Conservation (phyloP, 257 asterid species). For the Jaltomata sinuosa region DNA sequence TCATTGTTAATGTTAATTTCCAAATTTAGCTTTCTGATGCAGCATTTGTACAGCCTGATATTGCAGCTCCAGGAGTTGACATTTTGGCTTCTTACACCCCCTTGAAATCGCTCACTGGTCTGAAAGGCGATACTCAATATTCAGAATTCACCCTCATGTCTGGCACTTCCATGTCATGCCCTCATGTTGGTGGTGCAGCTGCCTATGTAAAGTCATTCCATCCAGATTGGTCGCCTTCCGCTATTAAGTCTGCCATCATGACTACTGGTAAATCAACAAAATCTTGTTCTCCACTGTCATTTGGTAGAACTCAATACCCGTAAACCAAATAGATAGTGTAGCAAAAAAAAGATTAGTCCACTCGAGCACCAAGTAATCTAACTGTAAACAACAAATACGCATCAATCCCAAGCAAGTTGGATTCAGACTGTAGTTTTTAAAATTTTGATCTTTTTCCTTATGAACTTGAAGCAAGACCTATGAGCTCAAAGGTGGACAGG, state of each 20-base stretch:
- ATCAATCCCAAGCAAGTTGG: not conserved
- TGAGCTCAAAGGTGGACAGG: slow-evolving; percentile 53
- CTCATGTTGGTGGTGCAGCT: slow-evolving; percentile 74
- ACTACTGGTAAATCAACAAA: slow-evolving; percentile 51
- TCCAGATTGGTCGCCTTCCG: slow-evolving; percentile 83
- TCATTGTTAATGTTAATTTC: not conserved
- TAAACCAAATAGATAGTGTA: not conserved
- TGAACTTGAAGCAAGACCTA: slow-evolving; percentile 39
- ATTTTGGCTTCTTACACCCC: slow-evolving; percentile 81
- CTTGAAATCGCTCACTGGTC: slow-evolving; percentile 58
- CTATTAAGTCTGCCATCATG: slow-evolving; percentile 81
- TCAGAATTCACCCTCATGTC: slow-evolving; percentile 80
- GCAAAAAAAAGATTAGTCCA: not conserved
- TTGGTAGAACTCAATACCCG: not conserved
- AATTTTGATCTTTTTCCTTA: not conserved
- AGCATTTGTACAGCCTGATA: slow-evolving; percentile 62
- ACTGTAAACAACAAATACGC: not conserved
- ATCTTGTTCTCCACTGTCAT: not conserved
- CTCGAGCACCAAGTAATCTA: not conserved
- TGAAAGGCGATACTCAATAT: slow-evolving; percentile 52
- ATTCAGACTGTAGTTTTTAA: not conserved
- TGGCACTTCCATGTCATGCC: slow-evolving; percentile 95
- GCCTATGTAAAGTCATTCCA: slow-evolving; percentile 86
- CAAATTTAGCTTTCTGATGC: not conserved
- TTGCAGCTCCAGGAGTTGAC: slow-evolving; percentile 87